These are phyloP conservation scores for Jatropha curcas DNA, from an alignment of 345 rosid species.

Conservation along the genomic window DNA sequence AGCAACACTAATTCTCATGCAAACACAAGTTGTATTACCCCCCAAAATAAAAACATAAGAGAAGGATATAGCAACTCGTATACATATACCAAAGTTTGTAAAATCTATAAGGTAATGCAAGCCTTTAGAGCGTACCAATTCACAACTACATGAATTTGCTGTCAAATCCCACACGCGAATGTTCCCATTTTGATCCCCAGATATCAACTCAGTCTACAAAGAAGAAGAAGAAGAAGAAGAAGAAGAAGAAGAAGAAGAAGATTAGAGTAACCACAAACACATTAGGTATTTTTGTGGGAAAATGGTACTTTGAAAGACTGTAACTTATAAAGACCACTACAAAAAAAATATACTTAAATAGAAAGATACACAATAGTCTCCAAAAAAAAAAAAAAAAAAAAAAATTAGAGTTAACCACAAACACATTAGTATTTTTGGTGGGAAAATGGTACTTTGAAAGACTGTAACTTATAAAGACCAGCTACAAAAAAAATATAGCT, in stretches of 20 bases:
- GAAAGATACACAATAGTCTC: not conserved
- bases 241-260: too few relatives aligned
- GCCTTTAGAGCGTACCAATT: slow-evolving; percentile 54
- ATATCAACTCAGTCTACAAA: slow-evolving; percentile 85
- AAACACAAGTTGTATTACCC: not conserved
- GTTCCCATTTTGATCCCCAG: slow-evolving; percentile 96
- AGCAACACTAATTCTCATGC: too few relatives aligned
- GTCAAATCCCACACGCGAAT: slow-evolving; percentile 97
- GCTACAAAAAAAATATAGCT: not conserved
- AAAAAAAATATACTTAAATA: not conserved
- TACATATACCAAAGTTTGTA: not conserved
- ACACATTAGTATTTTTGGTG: not conserved
- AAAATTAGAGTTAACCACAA: slow-evolving; percentile 14
- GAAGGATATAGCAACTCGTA: not conserved
- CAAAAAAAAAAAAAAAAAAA: too few relatives aligned
- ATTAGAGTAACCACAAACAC: slow-evolving; percentile 12
- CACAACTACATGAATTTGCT: slow-evolving; percentile 94
- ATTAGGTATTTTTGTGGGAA: too few relatives aligned
- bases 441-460: too few relatives aligned
- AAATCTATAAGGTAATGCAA: slow-evolving; percentile 1
- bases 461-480: too few relatives aligned
- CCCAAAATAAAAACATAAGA: not conserved
- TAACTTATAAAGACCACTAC: too few relatives aligned
- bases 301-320: too few relatives aligned
- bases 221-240: slow-evolving; percentile 3